Conservation (phyloP, 768 basidiomycete species). For the Mycena venus region DNA sequence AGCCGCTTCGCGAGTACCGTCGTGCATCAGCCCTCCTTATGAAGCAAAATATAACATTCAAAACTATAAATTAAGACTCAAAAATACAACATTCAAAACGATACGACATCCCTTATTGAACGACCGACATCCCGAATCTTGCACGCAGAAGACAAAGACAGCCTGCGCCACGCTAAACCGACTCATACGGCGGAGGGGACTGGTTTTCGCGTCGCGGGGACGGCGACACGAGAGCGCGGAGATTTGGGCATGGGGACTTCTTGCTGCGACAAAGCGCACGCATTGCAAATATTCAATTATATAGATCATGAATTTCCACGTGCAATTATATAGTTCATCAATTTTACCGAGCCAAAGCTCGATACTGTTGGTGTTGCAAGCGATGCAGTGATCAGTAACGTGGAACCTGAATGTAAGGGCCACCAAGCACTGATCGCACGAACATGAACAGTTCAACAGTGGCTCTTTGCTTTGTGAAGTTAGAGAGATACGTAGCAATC, state of each 20-base stretch:
- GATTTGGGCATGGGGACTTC: neutral
- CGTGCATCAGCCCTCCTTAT: slow-evolving; percentile 4
- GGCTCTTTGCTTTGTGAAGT: no score
- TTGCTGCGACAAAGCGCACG: neutral
- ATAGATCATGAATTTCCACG: neutral
- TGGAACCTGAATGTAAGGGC: neutral
- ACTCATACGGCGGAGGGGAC: neutral
- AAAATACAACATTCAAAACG: neutral
- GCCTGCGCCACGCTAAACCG: neutral
- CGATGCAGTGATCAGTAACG: no score
- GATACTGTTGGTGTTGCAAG: neutral
- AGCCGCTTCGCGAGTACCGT: slow-evolving; percentile 13
- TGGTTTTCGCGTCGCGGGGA: neutral
- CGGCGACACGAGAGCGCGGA: neutral
- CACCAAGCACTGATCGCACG: no score
- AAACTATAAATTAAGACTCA: neutral
- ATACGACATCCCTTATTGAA: neutral
- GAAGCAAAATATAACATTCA: neutral
- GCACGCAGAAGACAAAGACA: neutral
- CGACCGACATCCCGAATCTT: neutral
- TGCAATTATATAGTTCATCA: slow-evolving; percentile 6
- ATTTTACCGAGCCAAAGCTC: neutral
- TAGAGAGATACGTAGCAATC: no score
- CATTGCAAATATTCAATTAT: slow-evolving; percentile 3
- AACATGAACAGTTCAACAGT: no score